phyloP scores from a whole-genome alignment of 371 early-diverging fungal species.

The Lichtheimia ornata region DNA sequence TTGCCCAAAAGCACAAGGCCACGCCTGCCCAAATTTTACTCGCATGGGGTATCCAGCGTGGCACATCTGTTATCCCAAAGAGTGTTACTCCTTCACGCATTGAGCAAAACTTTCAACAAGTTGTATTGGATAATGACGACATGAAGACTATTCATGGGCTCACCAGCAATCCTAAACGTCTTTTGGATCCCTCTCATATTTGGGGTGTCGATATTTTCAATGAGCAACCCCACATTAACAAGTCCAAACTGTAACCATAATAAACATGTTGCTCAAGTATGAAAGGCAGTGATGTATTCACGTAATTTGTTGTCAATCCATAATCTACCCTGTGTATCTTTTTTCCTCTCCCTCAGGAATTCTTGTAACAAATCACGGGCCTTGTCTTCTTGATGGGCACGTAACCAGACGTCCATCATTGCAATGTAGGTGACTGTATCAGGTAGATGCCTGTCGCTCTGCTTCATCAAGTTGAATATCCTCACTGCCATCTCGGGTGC shows the following conservation, averaged over 20 bases:
- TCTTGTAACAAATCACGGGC: constrained; percentile 32
- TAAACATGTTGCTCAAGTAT: too few relatives aligned
- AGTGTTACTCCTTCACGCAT: constrained; percentile 49
- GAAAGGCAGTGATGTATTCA: constrained; percentile 6
- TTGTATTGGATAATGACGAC: constrained; percentile 39
- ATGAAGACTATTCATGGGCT: constrained; percentile 12
- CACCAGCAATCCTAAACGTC: constrained; percentile 13
- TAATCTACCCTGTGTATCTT: constrained; percentile 26
- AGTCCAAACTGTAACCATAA: too few relatives aligned
- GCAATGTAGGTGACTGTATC: constrained; percentile 46
- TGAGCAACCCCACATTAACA: background rate
- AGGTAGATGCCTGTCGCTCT: constrained; percentile 24
- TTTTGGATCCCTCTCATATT: constrained; percentile 25
- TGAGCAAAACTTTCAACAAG: constrained; percentile 50
- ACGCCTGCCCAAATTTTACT: constrained; percentile 77
- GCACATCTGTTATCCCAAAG: constrained; percentile 56
- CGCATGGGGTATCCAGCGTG: constrained; percentile 73
- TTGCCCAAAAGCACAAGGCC: constrained; percentile 65
- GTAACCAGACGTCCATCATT: constrained; percentile 45
- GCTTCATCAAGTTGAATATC: constrained; percentile 48
- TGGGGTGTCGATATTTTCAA: constrained; percentile 40
- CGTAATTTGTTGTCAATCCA: constrained; percentile 33
- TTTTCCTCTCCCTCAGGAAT: constrained; percentile 26
- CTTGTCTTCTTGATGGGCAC: constrained; percentile 27
- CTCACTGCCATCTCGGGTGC: constrained; percentile 41